phyloP scores from a whole-genome alignment of 23 red algal species.

The Gracilaria vermiculophylla region DNA sequence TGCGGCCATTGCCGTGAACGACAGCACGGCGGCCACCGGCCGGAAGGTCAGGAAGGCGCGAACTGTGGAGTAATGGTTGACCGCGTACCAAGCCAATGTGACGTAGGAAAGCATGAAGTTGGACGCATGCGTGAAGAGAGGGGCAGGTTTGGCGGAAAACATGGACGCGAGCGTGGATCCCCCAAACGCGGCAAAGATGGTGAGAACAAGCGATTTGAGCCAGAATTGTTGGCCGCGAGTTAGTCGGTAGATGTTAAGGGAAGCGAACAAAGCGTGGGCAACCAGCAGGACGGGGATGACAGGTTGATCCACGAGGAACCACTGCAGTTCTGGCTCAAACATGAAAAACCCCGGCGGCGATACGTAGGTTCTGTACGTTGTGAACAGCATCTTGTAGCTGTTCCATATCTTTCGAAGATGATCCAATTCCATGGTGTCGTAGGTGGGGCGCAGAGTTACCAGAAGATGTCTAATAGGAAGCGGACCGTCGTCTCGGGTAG shows the following conservation, averaged over 20 bases:
- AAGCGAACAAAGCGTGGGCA: slow-evolving; percentile 50
- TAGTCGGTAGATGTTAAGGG: slow-evolving; percentile 50
- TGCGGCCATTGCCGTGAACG: slow-evolving; percentile 67
- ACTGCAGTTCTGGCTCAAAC: neutral
- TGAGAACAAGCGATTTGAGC: slow-evolving; percentile 76
- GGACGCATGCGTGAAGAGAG: slow-evolving; percentile 65
- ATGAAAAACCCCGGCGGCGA: neutral
- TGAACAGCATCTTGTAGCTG: neutral
- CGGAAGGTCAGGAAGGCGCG: slow-evolving; percentile 37
- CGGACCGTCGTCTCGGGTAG: no score
- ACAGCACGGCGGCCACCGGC: slow-evolving; percentile 41
- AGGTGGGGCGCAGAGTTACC: no score
- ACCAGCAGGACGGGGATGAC: slow-evolving; percentile 51
- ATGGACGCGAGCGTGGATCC: slow-evolving; percentile 72
- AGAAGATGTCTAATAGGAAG: no score
- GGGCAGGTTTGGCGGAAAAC: slow-evolving; percentile 44
- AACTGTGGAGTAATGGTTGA: slow-evolving; percentile 9
- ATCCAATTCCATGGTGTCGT: neutral
- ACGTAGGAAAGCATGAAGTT: slow-evolving; percentile 61
- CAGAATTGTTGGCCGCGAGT: slow-evolving; percentile 62
- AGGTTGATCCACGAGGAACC: slow-evolving; percentile 67
- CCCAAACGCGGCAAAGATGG: slow-evolving; percentile 79
- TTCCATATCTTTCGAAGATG: neutral
- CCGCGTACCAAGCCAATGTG: slow-evolving; percentile 56
- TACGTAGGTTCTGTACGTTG: neutral